Evolutionary conservation across 2,329 filamentous ascomycete genomes (phyloP).

Genomic region (Neodidymelliopsis sp.): DNA sequence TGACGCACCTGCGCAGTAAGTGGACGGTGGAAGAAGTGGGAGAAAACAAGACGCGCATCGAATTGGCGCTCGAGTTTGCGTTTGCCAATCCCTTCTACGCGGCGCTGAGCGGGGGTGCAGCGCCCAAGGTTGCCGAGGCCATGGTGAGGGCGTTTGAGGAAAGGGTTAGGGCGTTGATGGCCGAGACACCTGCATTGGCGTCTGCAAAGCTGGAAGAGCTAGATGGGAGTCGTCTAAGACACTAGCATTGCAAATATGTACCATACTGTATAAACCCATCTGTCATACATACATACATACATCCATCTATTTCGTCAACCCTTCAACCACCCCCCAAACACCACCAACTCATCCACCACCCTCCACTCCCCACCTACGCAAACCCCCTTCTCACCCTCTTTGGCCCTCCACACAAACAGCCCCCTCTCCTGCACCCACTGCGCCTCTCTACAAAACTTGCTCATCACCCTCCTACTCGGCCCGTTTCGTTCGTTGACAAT

Average conservation of each 20-base stretch:
- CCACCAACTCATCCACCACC: slow-evolving; percentile 26
- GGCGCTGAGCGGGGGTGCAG: slow-evolving; percentile 79
- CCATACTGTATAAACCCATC: background rate
- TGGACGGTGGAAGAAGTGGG: slow-evolving; percentile 66
- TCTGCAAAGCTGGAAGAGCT: slow-evolving; percentile 34
- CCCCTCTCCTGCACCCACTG: slow-evolving; percentile 35
- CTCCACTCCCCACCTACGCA: slow-evolving; percentile 33
- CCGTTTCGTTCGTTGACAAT: slow-evolving; percentile 42
- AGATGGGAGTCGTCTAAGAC: slow-evolving; percentile 36
- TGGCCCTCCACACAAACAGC: slow-evolving; percentile 33
- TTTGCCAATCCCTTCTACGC: slow-evolving; percentile 91
- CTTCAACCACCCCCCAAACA: too few relatives aligned
- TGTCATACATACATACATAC: too few relatives aligned
- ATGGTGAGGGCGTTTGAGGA: slow-evolving; percentile 96
- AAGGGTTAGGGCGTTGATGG: slow-evolving; percentile 68
- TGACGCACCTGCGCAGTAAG: slow-evolving; percentile 72
- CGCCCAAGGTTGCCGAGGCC: slow-evolving; percentile 80
- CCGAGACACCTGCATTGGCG: slow-evolving; percentile 29
- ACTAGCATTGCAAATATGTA: background rate
- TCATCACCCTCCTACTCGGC: slow-evolving; percentile 39
- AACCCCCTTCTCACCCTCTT: slow-evolving; percentile 26
- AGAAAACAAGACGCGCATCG: slow-evolving; percentile 72
- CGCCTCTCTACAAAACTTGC: too few relatives aligned
- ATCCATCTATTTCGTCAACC: too few relatives aligned
- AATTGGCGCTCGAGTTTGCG: slow-evolving; percentile 78